Evolutionary conservation across 495 filamentous ascomycete genomes (phyloP), one percentile per base, ranked within the genome.

Genomic region (Copromyces sp.): DNA sequence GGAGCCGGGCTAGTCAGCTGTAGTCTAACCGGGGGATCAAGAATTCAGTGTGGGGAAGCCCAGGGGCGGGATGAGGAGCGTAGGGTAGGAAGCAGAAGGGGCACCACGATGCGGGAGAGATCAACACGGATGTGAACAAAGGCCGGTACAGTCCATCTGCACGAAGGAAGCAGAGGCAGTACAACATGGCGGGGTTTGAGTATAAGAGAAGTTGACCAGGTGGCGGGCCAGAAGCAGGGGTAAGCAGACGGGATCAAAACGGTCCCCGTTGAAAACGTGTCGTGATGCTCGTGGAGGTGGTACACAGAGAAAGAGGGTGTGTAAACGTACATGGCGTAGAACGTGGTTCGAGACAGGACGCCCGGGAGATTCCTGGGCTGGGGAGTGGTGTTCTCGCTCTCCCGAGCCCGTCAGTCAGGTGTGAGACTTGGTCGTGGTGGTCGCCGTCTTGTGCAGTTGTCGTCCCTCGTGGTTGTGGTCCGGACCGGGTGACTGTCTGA

Each of bases 1-100:
- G 76, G 70, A 76, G 53, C 73, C 71, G 74, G 69, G 78, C 73
- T 79, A 74, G 78, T 74, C 77, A 80, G 79, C 80, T 81, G 81
- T 80, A 83, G 80, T 82, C 81, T 78, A 78, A 81, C 82, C 80
- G 81, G 80, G 81, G 82, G 82, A 81, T 79, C 80, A 75, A 75
- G 74, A 80, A 76, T 82, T 82, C 74, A 76, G 72, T 83, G 77
- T 82, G 80, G 81, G 77, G 82, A 78, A 73, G 75, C 74, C 77
- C 69, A 81, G 78, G 81, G 77, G 81, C 77, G 78, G 75, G 80
- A 35, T 78, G n/a, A 83, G 81, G 78, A 82, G 81, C 80, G 77
- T 78, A 72, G 77, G 75, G 72, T 79, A 75, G 76, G 80, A 76
- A 82, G 82, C 83, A 84, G 83, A 77, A 83, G 75, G 75, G 77